Evolutionary conservation across 2,329 filamentous ascomycete genomes (phyloP).

Genomic region (Monosporascus sp.): DNA sequence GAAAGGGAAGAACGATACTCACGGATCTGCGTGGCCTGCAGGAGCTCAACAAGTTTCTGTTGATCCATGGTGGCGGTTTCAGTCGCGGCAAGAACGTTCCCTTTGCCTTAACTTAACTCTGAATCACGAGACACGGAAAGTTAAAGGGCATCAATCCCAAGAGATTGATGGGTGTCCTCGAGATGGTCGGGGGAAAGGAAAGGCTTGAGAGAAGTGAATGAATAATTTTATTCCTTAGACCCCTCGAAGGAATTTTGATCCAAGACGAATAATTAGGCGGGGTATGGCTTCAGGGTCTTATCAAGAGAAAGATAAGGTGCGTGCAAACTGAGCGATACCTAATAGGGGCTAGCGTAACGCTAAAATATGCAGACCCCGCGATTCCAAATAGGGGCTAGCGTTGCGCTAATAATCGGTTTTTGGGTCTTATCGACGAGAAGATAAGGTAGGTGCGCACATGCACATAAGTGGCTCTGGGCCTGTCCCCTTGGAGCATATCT

Average conservation of each 20-base stretch:
- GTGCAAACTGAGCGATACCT: background rate
- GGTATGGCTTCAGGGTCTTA: background rate
- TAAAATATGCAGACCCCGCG: background rate
- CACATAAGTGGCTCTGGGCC: no score
- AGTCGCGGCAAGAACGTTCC: background rate
- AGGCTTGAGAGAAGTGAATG: background rate
- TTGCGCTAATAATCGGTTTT: background rate
- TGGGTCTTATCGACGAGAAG: background rate
- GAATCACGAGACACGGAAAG: background rate
- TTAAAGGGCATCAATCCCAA: background rate
- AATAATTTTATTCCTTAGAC: background rate
- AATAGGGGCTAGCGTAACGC: background rate
- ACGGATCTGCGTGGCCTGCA: slow-evolving; percentile 86
- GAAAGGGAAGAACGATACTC: slow-evolving; percentile 36
- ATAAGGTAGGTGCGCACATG: background rate
- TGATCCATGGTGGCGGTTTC: slow-evolving; percentile 58
- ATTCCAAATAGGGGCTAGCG: background rate
- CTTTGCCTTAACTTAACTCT: background rate
- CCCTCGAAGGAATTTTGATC: background rate
- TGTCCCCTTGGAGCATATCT: no score
- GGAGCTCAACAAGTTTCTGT: slow-evolving; percentile 77
- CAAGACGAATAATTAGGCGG: background rate
- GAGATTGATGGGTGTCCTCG: background rate
- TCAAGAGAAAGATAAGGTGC: background rate
- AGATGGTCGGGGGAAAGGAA: background rate